Evolutionary conservation across 805 yeast genomes (phyloP).

Genomic region (Starmerella roubikii): DNA sequence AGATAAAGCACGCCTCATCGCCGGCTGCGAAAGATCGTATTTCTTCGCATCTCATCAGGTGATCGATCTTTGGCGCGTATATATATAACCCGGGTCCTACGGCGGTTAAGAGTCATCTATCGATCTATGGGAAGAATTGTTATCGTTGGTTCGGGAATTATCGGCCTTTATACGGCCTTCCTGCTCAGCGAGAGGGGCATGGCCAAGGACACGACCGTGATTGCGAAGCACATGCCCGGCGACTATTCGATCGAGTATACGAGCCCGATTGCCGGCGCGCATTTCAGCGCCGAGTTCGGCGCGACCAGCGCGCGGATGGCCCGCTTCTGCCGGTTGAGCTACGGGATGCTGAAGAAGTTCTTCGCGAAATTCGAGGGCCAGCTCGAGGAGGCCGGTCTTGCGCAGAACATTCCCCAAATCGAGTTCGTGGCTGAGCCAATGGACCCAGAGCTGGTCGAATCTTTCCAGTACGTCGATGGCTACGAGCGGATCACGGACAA

Average conservation of each 20-base stretch:
- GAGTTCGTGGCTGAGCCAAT: slow-evolving; percentile 47
- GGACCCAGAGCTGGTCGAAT: slow-evolving; percentile 33
- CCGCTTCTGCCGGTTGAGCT: slow-evolving; percentile 44
- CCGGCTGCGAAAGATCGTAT: too few relatives aligned
- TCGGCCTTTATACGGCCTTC: slow-evolving; percentile 51
- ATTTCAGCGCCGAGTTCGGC: slow-evolving; percentile 42
- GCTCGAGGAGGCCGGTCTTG: slow-evolving; percentile 39
- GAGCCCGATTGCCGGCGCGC: slow-evolving; percentile 71
- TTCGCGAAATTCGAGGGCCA: slow-evolving; percentile 33
- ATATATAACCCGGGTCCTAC: too few relatives aligned
- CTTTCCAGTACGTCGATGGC: slow-evolving; percentile 36
- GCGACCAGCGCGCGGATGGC: slow-evolving; percentile 42
- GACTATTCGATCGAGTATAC: slow-evolving; percentile 63
- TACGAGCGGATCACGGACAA: slow-evolving; percentile 28
- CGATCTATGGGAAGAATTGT: slow-evolving; percentile 17
- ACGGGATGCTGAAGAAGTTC: slow-evolving; percentile 33
- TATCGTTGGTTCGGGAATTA: slow-evolving; percentile 45
- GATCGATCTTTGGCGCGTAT: too few relatives aligned
- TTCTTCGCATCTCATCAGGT: too few relatives aligned
- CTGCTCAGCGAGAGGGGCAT: slow-evolving; percentile 34
- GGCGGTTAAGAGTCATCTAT: too few relatives aligned
- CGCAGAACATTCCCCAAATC: slow-evolving; percentile 37
- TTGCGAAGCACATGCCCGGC: slow-evolving; percentile 63
- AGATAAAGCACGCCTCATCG: too few relatives aligned
- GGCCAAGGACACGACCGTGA: slow-evolving; percentile 35